phyloP scores from a whole-genome alignment of 2,329 filamentous ascomycete species.

The Botryosphaeria dothidea region DNA sequence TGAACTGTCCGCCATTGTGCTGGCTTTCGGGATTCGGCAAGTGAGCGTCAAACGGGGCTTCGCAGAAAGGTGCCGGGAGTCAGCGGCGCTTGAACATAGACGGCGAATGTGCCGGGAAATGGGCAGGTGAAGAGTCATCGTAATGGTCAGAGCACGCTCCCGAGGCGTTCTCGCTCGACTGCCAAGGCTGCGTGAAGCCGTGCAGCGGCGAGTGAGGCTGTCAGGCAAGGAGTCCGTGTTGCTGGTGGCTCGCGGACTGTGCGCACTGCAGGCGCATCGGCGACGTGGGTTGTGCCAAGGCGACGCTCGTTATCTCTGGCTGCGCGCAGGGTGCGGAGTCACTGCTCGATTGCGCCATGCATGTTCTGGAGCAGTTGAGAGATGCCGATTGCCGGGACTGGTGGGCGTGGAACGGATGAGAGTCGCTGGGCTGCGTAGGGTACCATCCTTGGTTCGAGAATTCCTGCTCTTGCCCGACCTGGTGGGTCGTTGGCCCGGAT shows the following conservation, averaged over 20 bases:
- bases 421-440: background rate
- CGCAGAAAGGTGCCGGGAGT: background rate
- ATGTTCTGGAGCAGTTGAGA: background rate
- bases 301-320: background rate
- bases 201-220: background rate
- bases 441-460: background rate
- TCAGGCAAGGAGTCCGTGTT: background rate
- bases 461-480: background rate
- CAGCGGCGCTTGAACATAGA: background rate
- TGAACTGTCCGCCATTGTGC: background rate
- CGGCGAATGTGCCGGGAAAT: background rate
- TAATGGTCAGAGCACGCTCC: background rate
- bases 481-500: background rate
- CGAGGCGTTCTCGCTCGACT: background rate
- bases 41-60: background rate
- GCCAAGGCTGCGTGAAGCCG: background rate
- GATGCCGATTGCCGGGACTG: background rate
- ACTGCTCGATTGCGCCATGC: background rate
- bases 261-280: background rate
- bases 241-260: background rate
- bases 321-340: background rate
- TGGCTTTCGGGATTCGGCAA: background rate
- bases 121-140: background rate
- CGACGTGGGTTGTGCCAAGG: background rate
- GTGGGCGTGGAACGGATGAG: background rate